These are phyloP conservation scores for Picea abies DNA, from an alignment of 83 land plant species.

Conservation along the genomic window DNA sequence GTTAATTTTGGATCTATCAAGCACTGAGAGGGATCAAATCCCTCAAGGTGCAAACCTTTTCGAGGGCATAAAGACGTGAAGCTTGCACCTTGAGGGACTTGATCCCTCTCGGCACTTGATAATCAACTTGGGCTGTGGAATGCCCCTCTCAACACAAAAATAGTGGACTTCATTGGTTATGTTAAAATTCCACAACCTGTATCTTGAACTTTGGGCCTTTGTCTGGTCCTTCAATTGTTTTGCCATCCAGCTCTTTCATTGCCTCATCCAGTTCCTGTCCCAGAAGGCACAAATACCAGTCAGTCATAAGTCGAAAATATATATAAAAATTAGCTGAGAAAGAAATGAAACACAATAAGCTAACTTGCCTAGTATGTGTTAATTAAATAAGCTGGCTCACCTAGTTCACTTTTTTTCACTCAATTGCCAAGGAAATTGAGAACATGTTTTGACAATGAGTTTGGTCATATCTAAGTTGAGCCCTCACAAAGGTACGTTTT, in stretches of 20 bases:
- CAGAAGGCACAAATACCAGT: neutral
- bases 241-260: slow-evolving; percentile 42
- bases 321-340: neutral
- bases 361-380: no score
- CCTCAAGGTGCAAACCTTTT: no score
- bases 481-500: no score
- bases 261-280: slow-evolving; percentile 41
- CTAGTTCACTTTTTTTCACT: no score
- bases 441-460: no score
- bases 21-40: no score
- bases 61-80: no score
- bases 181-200: slow-evolving; percentile 21
- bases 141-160: neutral
- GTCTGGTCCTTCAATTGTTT: slow-evolving; percentile 35
- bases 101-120: neutral
- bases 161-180: neutral
- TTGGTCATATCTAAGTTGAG: no score
- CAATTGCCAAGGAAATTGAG: no score
- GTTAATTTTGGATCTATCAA: no score
- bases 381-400: no score
- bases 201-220: slow-evolving; percentile 32
- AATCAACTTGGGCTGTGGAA: no score
- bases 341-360: neutral
- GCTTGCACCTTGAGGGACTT: neutral
- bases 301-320: neutral